phyloP scores from a whole-genome alignment of 2,329 filamentous ascomycete genomes.

The Aspergillus aculeatus region DNA sequence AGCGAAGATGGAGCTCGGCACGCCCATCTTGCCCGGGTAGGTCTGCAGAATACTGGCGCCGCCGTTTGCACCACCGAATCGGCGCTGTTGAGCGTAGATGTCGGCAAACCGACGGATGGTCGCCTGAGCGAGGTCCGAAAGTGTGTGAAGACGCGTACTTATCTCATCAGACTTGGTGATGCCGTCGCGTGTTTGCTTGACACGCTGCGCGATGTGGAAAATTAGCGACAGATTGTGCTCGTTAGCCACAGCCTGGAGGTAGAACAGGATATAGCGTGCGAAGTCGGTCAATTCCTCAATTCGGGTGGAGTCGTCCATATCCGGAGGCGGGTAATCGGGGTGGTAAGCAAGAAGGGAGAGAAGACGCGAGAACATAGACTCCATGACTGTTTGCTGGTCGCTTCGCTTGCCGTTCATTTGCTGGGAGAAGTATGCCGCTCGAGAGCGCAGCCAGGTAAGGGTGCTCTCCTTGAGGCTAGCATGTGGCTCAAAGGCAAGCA shows the following conservation, averaged over 20 bases:
- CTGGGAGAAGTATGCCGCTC: constrained; percentile 64
- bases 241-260: constrained; percentile 75
- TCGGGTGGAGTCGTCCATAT: constrained; percentile 45
- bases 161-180: constrained; percentile 57
- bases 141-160: constrained; percentile 65
- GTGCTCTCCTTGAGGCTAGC: constrained; percentile 70
- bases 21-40: constrained; percentile 74
- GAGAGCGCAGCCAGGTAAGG: constrained; percentile 84
- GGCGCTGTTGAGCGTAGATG: constrained; percentile 68
- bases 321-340: constrained; percentile 68
- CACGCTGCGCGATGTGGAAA: constrained; percentile 85
- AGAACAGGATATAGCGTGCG: constrained; percentile 85
- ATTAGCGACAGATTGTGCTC: constrained; percentile 86
- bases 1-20: constrained; percentile 77
- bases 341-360: constrained; percentile 90
- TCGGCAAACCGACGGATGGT: constrained; percentile 85
- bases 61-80: constrained; percentile 41
- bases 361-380: constrained; percentile 76
- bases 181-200: constrained; percentile 85
- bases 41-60: constrained; percentile 66
- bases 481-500: constrained; percentile 86
- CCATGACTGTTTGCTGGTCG: constrained; percentile 64
- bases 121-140: constrained; percentile 83
- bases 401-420: constrained; percentile 37
- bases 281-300: constrained; percentile 70